Evolutionary conservation across 495 filamentous ascomycete species (phyloP), one percentile per base, ranked within the genome.

Genomic region (Hypoxylon cercidicola): DNA sequence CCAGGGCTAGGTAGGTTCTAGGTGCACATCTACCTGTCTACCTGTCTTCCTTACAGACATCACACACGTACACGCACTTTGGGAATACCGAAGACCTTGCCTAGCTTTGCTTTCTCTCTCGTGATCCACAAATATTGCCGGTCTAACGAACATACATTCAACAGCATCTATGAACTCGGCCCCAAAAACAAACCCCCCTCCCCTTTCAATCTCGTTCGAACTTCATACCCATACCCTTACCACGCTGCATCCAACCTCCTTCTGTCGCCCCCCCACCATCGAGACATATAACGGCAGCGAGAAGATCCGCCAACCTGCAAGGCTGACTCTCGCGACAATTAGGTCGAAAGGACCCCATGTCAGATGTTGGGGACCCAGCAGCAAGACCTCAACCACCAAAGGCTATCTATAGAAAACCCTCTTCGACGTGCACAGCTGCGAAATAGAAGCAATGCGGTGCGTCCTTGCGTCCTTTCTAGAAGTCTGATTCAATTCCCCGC

Each of bases 291-390:
- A 58, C 64, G 39, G 35, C 55, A 50, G 49, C 60, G 44, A 62
- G 40, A 59, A 55, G 48, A 68, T 11, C 37, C 15, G 20, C 43
- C 30, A 41, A 69, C 44, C 60, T 60, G 60, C 66, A 61, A 69
- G 66, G 66, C 66, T 69, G 66, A 69, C 66, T 65, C 23, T 55
- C 66, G 66, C 61, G 55, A 64, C 66, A 56, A 64, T 56, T 60
- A 53, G 32, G 55, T 58, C 52, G 51, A 64, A 64, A 21, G 66
- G 61, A 65, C 66, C 60, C 66, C 66, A 69, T 69, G 66, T 69
- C 61, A 60, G 61, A 64, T 64, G 51, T 61, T 64, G 55, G 66
- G 60, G 46, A 53, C 51, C 51, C 51, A 64, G 61, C 60, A 65
- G 66, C 51, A 54, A 44, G 21, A 65, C 34, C 30, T 60, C 60